phyloP scores from a whole-genome alignment of 2,329 filamentous ascomycete species.

The Diplocarpon rosae region DNA sequence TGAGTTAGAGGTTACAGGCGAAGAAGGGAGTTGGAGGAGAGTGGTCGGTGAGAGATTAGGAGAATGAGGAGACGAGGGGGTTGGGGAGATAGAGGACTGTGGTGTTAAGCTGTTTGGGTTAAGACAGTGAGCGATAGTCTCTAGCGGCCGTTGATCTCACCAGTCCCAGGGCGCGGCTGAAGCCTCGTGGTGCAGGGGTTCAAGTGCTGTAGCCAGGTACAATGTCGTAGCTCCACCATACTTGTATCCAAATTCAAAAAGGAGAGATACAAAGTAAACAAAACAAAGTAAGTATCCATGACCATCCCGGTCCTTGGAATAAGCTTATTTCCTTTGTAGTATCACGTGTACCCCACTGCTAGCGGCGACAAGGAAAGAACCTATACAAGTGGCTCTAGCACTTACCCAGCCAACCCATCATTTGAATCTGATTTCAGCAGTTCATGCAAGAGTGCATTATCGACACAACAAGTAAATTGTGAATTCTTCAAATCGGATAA shows the following conservation, averaged over 20 bases:
- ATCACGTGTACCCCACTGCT: neutral
- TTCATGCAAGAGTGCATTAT: too few relatives aligned
- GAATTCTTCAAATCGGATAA: too few relatives aligned
- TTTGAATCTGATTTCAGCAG: too few relatives aligned
- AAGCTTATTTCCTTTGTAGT: neutral
- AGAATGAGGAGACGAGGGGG: neutral
- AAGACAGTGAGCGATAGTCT: neutral
- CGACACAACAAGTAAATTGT: too few relatives aligned
- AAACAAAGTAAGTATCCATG: too few relatives aligned
- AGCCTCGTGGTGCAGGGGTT: conserved; percentile 1
- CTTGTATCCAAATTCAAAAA: too few relatives aligned
- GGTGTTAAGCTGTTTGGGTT: neutral
- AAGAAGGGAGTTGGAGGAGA: too few relatives aligned
- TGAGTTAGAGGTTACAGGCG: neutral
- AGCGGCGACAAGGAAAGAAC: neutral
- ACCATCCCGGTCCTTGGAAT: neutral
- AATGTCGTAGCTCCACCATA: too few relatives aligned
- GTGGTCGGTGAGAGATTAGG: neutral
- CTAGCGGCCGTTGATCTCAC: conserved; percentile 3
- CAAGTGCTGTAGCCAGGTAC: too few relatives aligned
- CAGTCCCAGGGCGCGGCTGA: neutral
- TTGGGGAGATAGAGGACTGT: neutral
- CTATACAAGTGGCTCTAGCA: too few relatives aligned
- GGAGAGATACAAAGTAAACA: too few relatives aligned
- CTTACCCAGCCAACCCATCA: too few relatives aligned